Percentiles rank a stretch among this genome's conserved stretches.
Evolutionary conservation across 805 yeast genomes (phyloP).

Genomic region (Candida dendrica): DNA sequence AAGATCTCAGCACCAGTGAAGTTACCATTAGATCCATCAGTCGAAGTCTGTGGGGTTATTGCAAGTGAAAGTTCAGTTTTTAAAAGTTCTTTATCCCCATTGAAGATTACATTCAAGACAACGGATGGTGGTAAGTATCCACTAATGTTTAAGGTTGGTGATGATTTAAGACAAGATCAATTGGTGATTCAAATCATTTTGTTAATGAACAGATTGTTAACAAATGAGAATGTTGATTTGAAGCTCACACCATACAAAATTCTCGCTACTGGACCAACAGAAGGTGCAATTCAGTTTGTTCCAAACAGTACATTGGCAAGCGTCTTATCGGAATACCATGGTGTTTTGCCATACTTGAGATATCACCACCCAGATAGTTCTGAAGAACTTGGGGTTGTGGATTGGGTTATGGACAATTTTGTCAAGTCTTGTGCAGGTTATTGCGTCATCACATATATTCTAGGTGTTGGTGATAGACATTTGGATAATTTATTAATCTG

Average conservation of each 20-base stretch:
- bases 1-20: constrained; percentile 49
- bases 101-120: constrained; percentile 73
- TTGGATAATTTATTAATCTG: constrained; percentile 79
- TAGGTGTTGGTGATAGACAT: constrained; percentile 98
- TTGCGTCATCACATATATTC: constrained; percentile 87
- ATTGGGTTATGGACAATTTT: constrained; percentile 82
- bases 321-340: constrained; percentile 66
- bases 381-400: constrained; percentile 27
- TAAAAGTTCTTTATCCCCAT: constrained; percentile 85
- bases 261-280: constrained; percentile 82
- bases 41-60: constrained; percentile 64
- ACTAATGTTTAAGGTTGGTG: constrained; percentile 92
- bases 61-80: constrained; percentile 82
- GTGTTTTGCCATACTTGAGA: constrained; percentile 65
- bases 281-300: constrained; percentile 91
- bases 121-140: constrained; percentile 49
- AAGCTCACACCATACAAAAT: constrained; percentile 84
- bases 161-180: constrained; percentile 92
- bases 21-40: constrained; percentile 78
- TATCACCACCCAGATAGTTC: constrained; percentile 51
- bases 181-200: constrained; percentile 89
- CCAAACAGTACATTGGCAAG: constrained; percentile 86
- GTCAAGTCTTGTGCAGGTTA: constrained; percentile 96
- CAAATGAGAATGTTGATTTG: constrained; percentile 85
- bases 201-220: constrained; percentile 81